phyloP scores from a whole-genome alignment of 257 asterid genomes.

The Jaltomata sinuosa region DNA sequence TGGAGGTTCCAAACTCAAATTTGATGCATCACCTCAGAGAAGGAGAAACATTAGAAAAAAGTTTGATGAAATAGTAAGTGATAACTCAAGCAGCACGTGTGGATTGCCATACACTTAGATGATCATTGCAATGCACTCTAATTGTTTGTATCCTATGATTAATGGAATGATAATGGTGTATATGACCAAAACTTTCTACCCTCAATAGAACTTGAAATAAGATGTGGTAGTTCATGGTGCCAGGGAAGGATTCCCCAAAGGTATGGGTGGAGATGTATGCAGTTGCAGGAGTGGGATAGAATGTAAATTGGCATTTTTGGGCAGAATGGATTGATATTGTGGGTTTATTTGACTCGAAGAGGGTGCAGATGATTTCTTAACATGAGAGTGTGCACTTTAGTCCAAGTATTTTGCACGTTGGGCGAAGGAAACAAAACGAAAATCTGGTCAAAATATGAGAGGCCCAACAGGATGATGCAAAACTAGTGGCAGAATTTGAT shows the following conservation, averaged over 20 bases:
- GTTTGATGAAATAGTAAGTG: neutral
- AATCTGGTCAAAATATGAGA: neutral
- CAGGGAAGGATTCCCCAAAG: too few species aligned
- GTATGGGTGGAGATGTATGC: too few species aligned
- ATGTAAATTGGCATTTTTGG: neutral
- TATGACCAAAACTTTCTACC: too few species aligned
- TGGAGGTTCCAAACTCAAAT: neutral
- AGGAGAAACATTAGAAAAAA: neutral
- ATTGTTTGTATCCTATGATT: too few species aligned
- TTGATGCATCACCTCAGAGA: neutral
- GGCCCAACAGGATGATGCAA: neutral
- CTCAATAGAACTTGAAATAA: too few species aligned
- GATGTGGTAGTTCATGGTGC: too few species aligned
- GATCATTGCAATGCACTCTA: too few species aligned
- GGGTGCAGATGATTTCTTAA: neutral
- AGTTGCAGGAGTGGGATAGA: neutral
- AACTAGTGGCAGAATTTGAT: neutral
- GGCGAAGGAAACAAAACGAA: neutral
- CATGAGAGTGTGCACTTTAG: neutral
- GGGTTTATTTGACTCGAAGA: neutral
- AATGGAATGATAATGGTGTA: too few species aligned
- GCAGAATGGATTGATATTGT: neutral
- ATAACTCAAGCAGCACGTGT: neutral
- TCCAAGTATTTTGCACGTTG: neutral
- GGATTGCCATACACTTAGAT: too few species aligned